Base-by-base conservation (phyloP, 1,139 yeast genomes). In the Pichia sp. region DNA sequence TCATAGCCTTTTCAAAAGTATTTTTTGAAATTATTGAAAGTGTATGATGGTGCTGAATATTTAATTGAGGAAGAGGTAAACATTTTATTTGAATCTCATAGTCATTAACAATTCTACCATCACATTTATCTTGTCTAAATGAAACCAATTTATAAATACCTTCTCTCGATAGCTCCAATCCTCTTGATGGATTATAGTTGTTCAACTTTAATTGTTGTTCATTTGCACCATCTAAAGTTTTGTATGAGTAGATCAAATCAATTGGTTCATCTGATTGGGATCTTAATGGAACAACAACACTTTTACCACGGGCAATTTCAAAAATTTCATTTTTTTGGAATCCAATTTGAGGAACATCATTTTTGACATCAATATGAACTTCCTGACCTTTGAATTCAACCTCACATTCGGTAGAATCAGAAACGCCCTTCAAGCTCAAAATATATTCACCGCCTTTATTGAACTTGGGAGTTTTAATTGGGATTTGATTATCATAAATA, bases 381-480 rank as follows among this genome's bases (percentile, higher is more conserved):
- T 76, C 82, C 33, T 78, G 76, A 31, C 74, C 76, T 30, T 71
- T 71, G 46, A 82, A 65, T n/a, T 78, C 78, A 11, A 86, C 89
- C 16, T 75, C 69, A 65, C 99, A 92, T 1, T 82, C 80, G 27
- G 84, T 76, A 11, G 77, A 74, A 60, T 94, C 98, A 33, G 71
- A 73, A 4, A 87, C 76, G 11, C 85, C 74, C 2, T 77, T 73
- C 48, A 94, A 61, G 2, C 78, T 68, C 1, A 92, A 64, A 16
- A 76, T 73, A 59, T 79, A 87, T 23, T 75, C 71, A 11, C 96
- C 96, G 20, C 96, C 96, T 20, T 68, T 64, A 2, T 64, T 63
- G 47, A 82, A 69, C 1, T 64, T 54, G 1, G 87, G 83, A 0
- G 89, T 76, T 8, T 60, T 58, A 20, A 89, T 71, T 1, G 62